Conservation (phyloP, 768 basidiomycete species). For the Vararia minispora region DNA sequence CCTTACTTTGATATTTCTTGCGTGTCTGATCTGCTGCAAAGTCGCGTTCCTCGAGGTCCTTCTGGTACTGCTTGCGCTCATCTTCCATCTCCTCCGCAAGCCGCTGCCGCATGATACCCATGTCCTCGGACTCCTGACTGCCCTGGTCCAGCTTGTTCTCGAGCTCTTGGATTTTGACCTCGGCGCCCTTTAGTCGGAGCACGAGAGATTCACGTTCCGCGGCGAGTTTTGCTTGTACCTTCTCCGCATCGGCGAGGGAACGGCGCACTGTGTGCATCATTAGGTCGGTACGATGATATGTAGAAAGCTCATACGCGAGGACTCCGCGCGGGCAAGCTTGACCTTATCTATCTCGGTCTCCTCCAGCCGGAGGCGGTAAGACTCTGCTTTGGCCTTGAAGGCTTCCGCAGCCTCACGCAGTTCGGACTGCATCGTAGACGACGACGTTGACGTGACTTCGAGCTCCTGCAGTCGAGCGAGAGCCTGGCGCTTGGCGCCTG, state of each 20-base stretch:
- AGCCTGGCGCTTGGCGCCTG: slow-evolving; percentile 49
- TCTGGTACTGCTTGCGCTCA: slow-evolving; percentile 65
- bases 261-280: slow-evolving; percentile 37
- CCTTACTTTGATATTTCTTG: slow-evolving; percentile 75
- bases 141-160: slow-evolving; percentile 57
- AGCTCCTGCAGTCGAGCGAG: slow-evolving; percentile 52
- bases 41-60: slow-evolving; percentile 72
- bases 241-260: slow-evolving; percentile 51
- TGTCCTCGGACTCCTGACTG: slow-evolving; percentile 53
- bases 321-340: slow-evolving; percentile 53
- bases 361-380: slow-evolving; percentile 50
- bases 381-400: slow-evolving; percentile 52
- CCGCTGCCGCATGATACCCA: slow-evolving; percentile 51
- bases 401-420: slow-evolving; percentile 52
- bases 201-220: slow-evolving; percentile 43
- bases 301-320: slow-evolving; percentile 33
- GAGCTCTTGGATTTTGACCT: slow-evolving; percentile 44
- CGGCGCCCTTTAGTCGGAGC: slow-evolving; percentile 36
- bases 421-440: slow-evolving; percentile 54
- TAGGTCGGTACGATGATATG: background rate
- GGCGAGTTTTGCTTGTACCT: slow-evolving; percentile 35
- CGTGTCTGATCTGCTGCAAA: slow-evolving; percentile 71
- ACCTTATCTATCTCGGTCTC: slow-evolving; percentile 58
- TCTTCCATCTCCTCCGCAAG: slow-evolving; percentile 71
- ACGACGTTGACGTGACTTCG: slow-evolving; percentile 45